Base-by-base conservation (phyloP, 495 filamentous ascomycete species). In the Paragyromitra xinjiangensis region DNA sequence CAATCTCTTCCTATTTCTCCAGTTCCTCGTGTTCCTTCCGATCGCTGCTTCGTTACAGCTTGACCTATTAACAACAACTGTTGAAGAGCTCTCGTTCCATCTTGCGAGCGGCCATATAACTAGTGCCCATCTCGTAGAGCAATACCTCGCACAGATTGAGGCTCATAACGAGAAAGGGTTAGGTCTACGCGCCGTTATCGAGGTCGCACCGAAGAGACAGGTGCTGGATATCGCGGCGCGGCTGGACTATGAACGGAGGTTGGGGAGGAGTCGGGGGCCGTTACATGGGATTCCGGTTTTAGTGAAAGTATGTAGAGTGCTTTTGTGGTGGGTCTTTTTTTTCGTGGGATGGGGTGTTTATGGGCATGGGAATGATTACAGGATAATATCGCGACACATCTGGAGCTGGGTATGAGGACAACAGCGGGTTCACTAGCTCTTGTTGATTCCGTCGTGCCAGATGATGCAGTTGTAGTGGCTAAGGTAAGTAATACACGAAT, bases 121-220 rank as follows among this genome's bases (percentile, higher is more conserved):
- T 3, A 86, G 84, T 63, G 82, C 84, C 12, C 81, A 86, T 65
- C 84, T 90, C 16, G 82, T 89, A 0, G 78, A 83, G 40, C 80
- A 82, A 59, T 90, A 89, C 76, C 77, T 90, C 11, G 73, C 66
- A 0, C 88, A 88, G 69, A 89, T 90, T 45, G 82, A 85, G 5
- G 75, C 75, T 7, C 84, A 89, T 73, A 85, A 88, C 29, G 19
- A 29, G 37, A 40, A 75, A 3, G 69, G 73, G 8, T 24, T 75
- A 16, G 16, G 74, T 37, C 78, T 87, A 19, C 81, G 83, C 64
- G 85, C 84, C 6, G 69, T 87, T 58, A 86, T 86, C 55, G 79
- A 80, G 8, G 77, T 81, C 26, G 80, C 84, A 5, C 83, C 86
- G 0, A 76, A 64, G 72, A 80, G 81, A 16, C 63, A 83, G 9